Evolutionary conservation across 805 yeast genomes (phyloP).

Genomic region (Monosporozyma yasuniensis): DNA sequence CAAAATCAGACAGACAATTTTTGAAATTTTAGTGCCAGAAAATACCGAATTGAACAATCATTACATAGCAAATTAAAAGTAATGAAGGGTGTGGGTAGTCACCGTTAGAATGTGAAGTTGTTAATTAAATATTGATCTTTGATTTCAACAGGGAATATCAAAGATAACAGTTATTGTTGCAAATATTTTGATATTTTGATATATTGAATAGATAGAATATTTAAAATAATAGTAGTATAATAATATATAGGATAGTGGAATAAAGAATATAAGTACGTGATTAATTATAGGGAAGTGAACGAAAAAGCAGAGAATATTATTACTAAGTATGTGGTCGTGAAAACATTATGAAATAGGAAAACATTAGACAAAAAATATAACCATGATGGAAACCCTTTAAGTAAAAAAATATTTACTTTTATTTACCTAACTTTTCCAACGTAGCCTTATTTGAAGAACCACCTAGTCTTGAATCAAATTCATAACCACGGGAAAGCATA

Average conservation of each 20-base stretch:
- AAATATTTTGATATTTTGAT: too few relatives aligned
- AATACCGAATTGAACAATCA: not conserved
- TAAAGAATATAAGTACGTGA: not conserved
- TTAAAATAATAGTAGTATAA: not conserved
- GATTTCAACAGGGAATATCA: too few relatives aligned
- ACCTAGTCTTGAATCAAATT: slow-evolving; percentile 31
- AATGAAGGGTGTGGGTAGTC: too few relatives aligned
- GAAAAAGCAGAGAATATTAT: not conserved
- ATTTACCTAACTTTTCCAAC: slow-evolving; percentile 27
- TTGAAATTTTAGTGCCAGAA: not conserved
- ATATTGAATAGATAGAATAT: not conserved
- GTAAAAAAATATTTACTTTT: too few relatives aligned
- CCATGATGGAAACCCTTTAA: too few relatives aligned
- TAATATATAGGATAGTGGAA: not conserved
- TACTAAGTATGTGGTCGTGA: not conserved
- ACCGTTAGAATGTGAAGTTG: too few relatives aligned
- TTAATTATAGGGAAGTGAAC: not conserved
- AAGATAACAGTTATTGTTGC: not conserved
- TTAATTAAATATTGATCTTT: too few relatives aligned
- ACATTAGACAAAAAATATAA: not conserved
- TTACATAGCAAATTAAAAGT: not conserved
- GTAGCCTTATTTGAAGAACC: slow-evolving; percentile 26
- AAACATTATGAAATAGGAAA: not conserved
- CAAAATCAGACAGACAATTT: not conserved
- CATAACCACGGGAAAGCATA: slow-evolving; percentile 33